These are phyloP conservation scores for Fusarium dlaminii DNA, from an alignment of 2,329 filamentous ascomycete species.

Conservation along the genomic window DNA sequence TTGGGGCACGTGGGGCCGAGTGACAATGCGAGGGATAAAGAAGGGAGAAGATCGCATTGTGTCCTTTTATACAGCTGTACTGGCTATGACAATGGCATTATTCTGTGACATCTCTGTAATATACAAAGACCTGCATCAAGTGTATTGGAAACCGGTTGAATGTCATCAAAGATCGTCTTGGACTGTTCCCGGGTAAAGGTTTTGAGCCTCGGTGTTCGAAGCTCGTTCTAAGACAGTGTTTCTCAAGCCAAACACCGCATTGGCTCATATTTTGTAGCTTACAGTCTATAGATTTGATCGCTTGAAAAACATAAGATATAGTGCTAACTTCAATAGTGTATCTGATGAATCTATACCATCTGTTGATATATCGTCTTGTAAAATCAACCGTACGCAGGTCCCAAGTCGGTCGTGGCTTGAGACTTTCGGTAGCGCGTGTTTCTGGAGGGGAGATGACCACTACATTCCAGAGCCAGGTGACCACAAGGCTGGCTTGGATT, in stretches of 20 bases:
- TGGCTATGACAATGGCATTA: background rate
- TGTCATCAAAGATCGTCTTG: background rate
- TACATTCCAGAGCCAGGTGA: background rate
- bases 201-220: background rate
- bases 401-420: background rate
- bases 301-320: fast-evolving
- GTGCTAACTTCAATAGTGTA: fast-evolving
- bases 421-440: background rate
- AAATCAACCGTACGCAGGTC: no score
- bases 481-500: background rate
- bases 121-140: background rate
- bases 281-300: fast-evolving
- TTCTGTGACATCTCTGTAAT: background rate
- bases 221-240: no score
- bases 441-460: background rate
- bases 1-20: background rate
- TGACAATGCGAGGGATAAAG: background rate
- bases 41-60: background rate
- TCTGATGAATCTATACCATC: background rate
- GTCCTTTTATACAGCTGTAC: background rate
- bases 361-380: background rate
- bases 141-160: no score
- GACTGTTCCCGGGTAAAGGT: background rate
- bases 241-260: background rate
- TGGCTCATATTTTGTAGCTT: background rate